A percentile compares a stretch with the other conserved stretches of the same genome.
These are phyloP conservation scores for Pseudogymnoascus sp. DNA, from an alignment of 2,329 filamentous ascomycete genomes.

Conservation along the genomic window DNA sequence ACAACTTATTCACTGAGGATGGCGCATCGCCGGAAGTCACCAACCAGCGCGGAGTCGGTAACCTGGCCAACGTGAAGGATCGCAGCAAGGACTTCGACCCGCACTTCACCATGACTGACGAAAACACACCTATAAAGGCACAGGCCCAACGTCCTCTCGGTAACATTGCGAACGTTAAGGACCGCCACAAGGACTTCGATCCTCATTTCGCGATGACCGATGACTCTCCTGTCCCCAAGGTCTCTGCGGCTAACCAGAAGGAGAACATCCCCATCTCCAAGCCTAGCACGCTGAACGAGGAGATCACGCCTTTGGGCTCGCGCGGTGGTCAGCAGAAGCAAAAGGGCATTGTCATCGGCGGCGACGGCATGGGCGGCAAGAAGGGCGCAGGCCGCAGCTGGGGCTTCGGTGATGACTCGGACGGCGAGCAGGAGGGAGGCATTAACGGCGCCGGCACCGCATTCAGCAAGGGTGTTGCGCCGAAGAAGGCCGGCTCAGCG, in stretches of 20 bases:
- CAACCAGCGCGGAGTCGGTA: slow-evolving; percentile 45
- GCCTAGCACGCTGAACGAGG: slow-evolving; percentile 23
- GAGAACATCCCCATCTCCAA: slow-evolving; percentile 24
- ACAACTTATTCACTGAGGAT: slow-evolving; percentile 62
- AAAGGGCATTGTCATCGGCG: slow-evolving; percentile 43
- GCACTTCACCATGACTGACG: slow-evolving; percentile 71
- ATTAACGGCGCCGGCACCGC: slow-evolving; percentile 23
- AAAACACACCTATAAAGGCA: slow-evolving; percentile 43
- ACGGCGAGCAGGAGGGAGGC: slow-evolving; percentile 33
- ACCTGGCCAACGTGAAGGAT: slow-evolving; percentile 66
- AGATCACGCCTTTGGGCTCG: slow-evolving; percentile 20
- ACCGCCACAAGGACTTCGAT: slow-evolving; percentile 66
- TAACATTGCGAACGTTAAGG: slow-evolving; percentile 59
- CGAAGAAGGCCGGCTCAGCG: slow-evolving; percentile 23
- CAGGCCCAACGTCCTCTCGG: not conserved
- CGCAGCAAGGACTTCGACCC: slow-evolving; percentile 69
- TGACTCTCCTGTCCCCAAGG: slow-evolving; percentile 39
- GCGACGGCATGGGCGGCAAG: slow-evolving; percentile 60
- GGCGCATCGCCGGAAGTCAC: slow-evolving; percentile 26
- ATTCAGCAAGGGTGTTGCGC: slow-evolving; percentile 21
- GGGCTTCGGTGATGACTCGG: slow-evolving; percentile 49
- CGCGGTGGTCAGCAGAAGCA: slow-evolving; percentile 16
- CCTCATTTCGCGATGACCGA: slow-evolving; percentile 60
- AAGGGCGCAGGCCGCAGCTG: slow-evolving; percentile 48
- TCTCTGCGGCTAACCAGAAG: slow-evolving; percentile 39